Conservation (phyloP, 192 early-diverging fungal genomes). For the Blastocladiella britannica region DNA sequence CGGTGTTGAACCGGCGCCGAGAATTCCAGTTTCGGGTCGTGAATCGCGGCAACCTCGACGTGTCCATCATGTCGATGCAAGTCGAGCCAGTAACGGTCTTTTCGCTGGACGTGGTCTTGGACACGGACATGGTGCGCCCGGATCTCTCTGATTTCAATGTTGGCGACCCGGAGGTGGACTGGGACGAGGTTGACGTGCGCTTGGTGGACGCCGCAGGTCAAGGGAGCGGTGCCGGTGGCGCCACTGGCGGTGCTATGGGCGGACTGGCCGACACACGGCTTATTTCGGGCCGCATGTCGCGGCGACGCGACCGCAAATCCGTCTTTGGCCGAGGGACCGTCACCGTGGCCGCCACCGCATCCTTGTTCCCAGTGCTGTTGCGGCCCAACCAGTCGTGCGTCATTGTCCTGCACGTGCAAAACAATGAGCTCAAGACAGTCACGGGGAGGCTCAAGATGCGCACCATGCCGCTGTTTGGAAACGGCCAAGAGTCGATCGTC, state of each 20-base stretch:
- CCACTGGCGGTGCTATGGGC: neutral
- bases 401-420: neutral
- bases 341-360: neutral
- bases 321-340: neutral
- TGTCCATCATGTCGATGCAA: neutral
- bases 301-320: neutral
- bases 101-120: neutral
- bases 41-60: neutral
- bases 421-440: neutral
- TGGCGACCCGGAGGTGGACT: slow-evolving; percentile 20
- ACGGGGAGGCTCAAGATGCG: neutral
- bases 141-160: neutral
- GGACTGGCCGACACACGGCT: no score
- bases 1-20: neutral
- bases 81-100: neutral
- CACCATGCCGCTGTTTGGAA: neutral
- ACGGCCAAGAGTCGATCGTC: neutral
- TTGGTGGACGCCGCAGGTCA: no score
- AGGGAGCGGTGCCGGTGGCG: no score
- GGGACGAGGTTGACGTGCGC: slow-evolving; percentile 26
- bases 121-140: neutral
- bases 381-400: neutral
- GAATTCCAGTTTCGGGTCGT: neutral
- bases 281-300: neutral
- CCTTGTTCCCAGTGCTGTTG: neutral